Percentiles rank a stretch among this genome's conserved stretches.
phyloP scores from a whole-genome alignment of 805 yeast genomes.

The Alloascoidea hylecoeti region DNA sequence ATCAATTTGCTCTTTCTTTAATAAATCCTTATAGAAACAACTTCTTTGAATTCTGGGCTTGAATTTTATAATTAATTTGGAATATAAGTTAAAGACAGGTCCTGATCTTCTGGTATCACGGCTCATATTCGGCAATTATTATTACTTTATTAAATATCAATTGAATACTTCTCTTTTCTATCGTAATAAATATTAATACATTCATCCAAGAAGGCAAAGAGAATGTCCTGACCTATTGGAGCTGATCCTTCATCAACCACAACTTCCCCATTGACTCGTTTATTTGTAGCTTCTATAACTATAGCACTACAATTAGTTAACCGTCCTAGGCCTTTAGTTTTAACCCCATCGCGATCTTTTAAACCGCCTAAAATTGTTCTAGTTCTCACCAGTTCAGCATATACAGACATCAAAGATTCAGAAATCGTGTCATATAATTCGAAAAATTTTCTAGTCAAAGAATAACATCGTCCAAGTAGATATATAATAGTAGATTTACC shows the following conservation, averaged over 20 bases:
- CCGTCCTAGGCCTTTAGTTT: slow-evolving; percentile 75
- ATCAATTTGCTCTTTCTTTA: no score
- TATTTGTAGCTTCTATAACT: slow-evolving; percentile 75
- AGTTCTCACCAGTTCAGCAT: slow-evolving; percentile 86
- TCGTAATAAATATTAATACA: slow-evolving; percentile 92
- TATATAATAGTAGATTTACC: slow-evolving; percentile 46
- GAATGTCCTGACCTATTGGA: slow-evolving; percentile 98
- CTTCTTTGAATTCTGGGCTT: no score
- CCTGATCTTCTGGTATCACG: no score
- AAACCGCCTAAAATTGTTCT: slow-evolving; percentile 82
- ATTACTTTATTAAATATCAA: no score
- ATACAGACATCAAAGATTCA: slow-evolving; percentile 86
- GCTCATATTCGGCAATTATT: no score
- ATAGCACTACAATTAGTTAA: slow-evolving; percentile 93
- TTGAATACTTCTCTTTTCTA: slow-evolving; percentile 72
- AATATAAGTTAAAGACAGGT: no score
- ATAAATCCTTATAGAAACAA: no score
- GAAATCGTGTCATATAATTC: slow-evolving; percentile 93
- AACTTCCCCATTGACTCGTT: slow-evolving; percentile 85
- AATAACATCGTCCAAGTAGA: slow-evolving; percentile 79
- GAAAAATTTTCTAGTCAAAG: slow-evolving; percentile 74
- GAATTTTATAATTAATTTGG: no score
- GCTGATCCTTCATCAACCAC: slow-evolving; percentile 68
- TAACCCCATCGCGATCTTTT: slow-evolving; percentile 85
- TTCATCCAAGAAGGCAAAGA: slow-evolving; percentile 80